phyloP scores from a whole-genome alignment of 2,329 filamentous ascomycete species.

The Cytospora schulzeri region DNA sequence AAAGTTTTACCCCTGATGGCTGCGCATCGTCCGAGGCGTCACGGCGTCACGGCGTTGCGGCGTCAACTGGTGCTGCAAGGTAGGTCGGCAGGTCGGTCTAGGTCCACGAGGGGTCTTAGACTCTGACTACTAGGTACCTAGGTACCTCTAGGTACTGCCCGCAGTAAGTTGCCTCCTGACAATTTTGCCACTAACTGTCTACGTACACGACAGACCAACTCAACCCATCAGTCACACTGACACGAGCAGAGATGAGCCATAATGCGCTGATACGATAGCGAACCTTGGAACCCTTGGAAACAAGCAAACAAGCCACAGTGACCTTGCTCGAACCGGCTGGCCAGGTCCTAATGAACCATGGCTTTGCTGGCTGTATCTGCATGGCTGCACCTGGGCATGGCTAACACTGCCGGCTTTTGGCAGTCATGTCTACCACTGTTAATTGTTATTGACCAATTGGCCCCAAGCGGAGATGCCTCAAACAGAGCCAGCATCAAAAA shows the following conservation, averaged over 20 bases:
- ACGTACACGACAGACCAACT: too few relatives aligned
- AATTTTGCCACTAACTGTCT: neutral
- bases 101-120: too few relatives aligned
- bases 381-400: too few relatives aligned
- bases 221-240: too few relatives aligned
- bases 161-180: neutral
- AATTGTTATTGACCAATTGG: neutral
- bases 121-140: too few relatives aligned
- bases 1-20: neutral
- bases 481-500: neutral
- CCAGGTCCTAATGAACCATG: neutral
- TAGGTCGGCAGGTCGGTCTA: too few relatives aligned
- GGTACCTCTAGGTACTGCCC: too few relatives aligned
- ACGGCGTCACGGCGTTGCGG: neutral
- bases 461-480: neutral
- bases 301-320: neutral
- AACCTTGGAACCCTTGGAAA: neutral
- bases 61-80: too few relatives aligned
- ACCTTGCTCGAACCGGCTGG: neutral
- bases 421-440: too few relatives aligned
- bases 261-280: too few relatives aligned
- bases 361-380: too few relatives aligned
- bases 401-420: neutral
- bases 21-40: constrained; percentile 3
- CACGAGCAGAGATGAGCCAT: neutral